A percentile compares a stretch with the other conserved stretches of the same genome.
phyloP scores from a whole-genome alignment of 192 early-diverging fungal species.

The Coemansia sp. region DNA sequence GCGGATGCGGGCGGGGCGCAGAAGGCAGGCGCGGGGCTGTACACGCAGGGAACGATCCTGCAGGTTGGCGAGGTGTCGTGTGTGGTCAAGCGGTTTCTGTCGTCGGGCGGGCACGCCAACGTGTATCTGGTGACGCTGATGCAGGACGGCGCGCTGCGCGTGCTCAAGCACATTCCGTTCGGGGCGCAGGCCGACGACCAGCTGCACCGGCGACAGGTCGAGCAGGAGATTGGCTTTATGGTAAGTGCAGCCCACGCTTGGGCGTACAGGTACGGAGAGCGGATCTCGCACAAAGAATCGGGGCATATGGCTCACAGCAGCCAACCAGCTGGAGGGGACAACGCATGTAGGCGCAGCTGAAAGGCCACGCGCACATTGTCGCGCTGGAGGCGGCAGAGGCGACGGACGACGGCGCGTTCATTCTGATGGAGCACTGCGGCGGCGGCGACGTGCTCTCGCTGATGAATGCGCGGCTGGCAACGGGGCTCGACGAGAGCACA shows the following conservation, averaged over 20 bases:
- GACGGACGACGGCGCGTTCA: slow-evolving; percentile 63
- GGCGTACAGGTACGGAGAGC: too few species aligned
- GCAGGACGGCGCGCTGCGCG: slow-evolving; percentile 55
- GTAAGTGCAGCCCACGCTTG: slow-evolving; percentile 14
- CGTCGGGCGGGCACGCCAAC: slow-evolving; percentile 77
- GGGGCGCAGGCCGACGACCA: slow-evolving; percentile 60
- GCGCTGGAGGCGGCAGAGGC: slow-evolving; percentile 70
- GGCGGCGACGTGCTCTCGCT: slow-evolving; percentile 66
- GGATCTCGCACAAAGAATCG: too few species aligned
- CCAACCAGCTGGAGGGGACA: background rate
- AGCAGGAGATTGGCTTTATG: slow-evolving; percentile 78
- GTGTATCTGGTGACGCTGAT: slow-evolving; percentile 73
- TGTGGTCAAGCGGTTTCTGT: slow-evolving; percentile 40
- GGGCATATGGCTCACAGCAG: too few species aligned
- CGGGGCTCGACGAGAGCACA: slow-evolving; percentile 73
- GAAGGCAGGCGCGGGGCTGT: slow-evolving; percentile 7
- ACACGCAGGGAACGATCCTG: slow-evolving; percentile 39
- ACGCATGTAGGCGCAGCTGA: slow-evolving; percentile 56
- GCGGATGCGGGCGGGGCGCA: background rate
- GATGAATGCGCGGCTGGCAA: slow-evolving; percentile 75
- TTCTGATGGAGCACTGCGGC: slow-evolving; percentile 91
- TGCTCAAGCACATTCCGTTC: slow-evolving; percentile 70
- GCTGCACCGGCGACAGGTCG: slow-evolving; percentile 56
- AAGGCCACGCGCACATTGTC: slow-evolving; percentile 80
- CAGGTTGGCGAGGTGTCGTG: slow-evolving; percentile 38